A percentile compares a stretch with the other conserved stretches of the same genome.
These are phyloP conservation scores for Coprinopsis strossmayeri DNA, from an alignment of 768 basidiomycete genomes.

Conservation along the genomic window DNA sequence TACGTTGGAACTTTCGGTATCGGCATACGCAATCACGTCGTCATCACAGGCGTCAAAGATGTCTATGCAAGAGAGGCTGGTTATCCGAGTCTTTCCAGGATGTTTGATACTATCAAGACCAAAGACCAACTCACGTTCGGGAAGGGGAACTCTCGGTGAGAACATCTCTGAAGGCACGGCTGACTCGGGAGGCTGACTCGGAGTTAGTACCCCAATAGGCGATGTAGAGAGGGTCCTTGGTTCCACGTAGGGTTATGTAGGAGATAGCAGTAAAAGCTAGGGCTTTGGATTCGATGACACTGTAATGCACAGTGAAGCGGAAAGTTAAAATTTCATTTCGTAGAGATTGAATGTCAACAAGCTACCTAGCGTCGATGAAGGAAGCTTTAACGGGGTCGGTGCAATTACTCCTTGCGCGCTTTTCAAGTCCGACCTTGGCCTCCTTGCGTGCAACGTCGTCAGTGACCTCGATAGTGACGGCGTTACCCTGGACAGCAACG, in stretches of 20 bases:
- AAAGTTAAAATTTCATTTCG: too few relatives aligned
- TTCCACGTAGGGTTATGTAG: slow-evolving; percentile 30
- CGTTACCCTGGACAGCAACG: slow-evolving; percentile 12
- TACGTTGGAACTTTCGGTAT: slow-evolving; percentile 35
- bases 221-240: slow-evolving; percentile 29
- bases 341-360: neutral
- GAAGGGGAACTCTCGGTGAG: slow-evolving; percentile 31
- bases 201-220: slow-evolving; percentile 33
- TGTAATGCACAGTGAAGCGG: neutral
- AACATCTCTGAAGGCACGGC: slow-evolving; percentile 29
- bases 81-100: too few relatives aligned
- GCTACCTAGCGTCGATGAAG: slow-evolving; percentile 35
- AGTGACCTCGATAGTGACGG: slow-evolving; percentile 29
- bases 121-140: slow-evolving; percentile 30
- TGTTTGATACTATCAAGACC: too few relatives aligned
- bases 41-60: slow-evolving; percentile 26
- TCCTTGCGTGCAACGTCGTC: slow-evolving; percentile 28
- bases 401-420: slow-evolving; percentile 34
- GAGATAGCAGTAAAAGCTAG: slow-evolving; percentile 26
- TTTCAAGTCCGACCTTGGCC: slow-evolving; percentile 19
- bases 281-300: slow-evolving; percentile 28
- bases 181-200: slow-evolving; percentile 30
- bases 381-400: slow-evolving; percentile 23
- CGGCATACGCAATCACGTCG: slow-evolving; percentile 41
- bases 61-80: slow-evolving; percentile 35